A percentile compares a stretch with the other conserved stretches of the same genome.
Conservation (phyloP, 2,329 filamentous ascomycete genomes). For the Aspergillus latus region DNA sequence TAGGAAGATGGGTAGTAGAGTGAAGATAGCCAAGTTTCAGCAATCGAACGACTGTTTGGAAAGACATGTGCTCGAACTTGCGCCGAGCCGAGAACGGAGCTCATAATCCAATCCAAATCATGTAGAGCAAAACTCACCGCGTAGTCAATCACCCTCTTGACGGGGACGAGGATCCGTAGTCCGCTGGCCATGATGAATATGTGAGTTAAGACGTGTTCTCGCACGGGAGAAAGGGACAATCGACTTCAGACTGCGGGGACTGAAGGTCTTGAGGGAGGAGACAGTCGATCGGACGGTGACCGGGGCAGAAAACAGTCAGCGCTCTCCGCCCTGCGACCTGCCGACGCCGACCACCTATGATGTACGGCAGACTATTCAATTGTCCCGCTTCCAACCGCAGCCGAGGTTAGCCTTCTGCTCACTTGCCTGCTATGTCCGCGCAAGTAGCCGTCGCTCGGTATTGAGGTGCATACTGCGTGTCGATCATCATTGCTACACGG, state of each 20-base stretch:
- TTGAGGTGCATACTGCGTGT: not conserved
- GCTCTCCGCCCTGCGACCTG: not conserved
- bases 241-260: not conserved
- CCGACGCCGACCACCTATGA: too few species aligned
- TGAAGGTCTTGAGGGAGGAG: slow-evolving; percentile 10
- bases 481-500: too few species aligned
- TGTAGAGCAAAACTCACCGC: slow-evolving; percentile 57
- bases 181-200: slow-evolving; percentile 44
- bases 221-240: not conserved
- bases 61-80: slow-evolving; percentile 4
- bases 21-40: too few species aligned
- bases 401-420: slow-evolving; percentile 31
- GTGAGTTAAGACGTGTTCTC: slow-evolving; percentile 1
- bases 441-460: slow-evolving; percentile 1
- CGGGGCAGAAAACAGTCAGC: slow-evolving; percentile 20
- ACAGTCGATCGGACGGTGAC: slow-evolving; percentile 23
- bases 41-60: not conserved
- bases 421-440: not conserved
- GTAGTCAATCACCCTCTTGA: slow-evolving; percentile 86
- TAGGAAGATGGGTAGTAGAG: too few species aligned
- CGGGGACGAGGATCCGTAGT: slow-evolving; percentile 73
- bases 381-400: slow-evolving; percentile 17
- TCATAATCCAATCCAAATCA: too few species aligned
- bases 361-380: too few species aligned
- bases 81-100: slow-evolving; percentile 27